Evolutionary conservation across 2,329 filamentous ascomycete species (phyloP), one percentile per base, ranked within the genome.

Genomic region (Sarocladiaceae sp.): DNA sequence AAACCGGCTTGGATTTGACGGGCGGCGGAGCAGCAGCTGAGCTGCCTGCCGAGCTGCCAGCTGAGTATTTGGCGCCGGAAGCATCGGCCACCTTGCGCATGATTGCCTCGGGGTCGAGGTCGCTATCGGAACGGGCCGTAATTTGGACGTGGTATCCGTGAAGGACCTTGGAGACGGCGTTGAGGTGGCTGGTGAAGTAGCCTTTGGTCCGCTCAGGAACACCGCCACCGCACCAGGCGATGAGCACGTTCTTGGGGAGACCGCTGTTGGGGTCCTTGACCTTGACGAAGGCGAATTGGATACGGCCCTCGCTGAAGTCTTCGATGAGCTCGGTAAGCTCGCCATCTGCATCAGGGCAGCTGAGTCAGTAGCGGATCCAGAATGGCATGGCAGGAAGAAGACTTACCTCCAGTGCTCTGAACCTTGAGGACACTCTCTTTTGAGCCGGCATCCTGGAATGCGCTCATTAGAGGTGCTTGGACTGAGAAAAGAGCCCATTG

Each of bases 81-180:
- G 94, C 87, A 76, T 97, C 92, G 55, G 90, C 83, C 46, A 99
- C 90, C 71, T 97, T 97, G 66, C 94, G 87, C 61, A 97, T 80
- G 60, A 99, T 96, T 53, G 79, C 78, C 64, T 96, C 90, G 33
- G 92, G 88, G 25, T 87, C 90, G 56, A 99, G 82, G 65, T 97
- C 92, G 64, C 83, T 82, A 57, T 96, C 90, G 56, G 92, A 95
- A 55, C 94, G 89, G 55, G 94, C 94, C 50, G 92, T 97, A 62
- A 99, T 88, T 74, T 99, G 93, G 54, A 99, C 91, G 68, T 99
- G 94, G 70, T 97, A 99, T 59, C 94, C 91, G 73, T 97, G 92
- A 37, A 99, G 82, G 60, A 97, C 79, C 72, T 96, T 97, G 56
- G 91, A 86, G 33, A 97, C 91, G 46, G 90, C 87, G 55, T 88